phyloP scores from a whole-genome alignment of 805 yeast genomes.

The Ogataea salicorniae region DNA sequence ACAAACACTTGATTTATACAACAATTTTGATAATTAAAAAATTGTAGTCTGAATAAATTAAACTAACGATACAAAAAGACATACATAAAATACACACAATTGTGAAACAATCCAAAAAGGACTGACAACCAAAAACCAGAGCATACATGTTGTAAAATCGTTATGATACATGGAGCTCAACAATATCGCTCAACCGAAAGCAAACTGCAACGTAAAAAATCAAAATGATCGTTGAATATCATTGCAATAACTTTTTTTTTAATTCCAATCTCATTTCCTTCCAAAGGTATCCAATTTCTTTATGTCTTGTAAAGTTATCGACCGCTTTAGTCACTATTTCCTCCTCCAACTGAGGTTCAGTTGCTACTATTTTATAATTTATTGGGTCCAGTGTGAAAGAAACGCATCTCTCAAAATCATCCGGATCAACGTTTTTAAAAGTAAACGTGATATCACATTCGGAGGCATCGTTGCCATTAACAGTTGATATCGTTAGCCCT shows the following conservation, averaged over 20 bases:
- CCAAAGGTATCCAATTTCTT: constrained; percentile 31
- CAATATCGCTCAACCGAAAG: background rate
- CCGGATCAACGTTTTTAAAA: constrained; percentile 43
- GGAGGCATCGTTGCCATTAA: constrained; percentile 22
- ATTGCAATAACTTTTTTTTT: constrained; percentile 6
- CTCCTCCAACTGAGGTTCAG: constrained; percentile 31
- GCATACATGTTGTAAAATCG: background rate
- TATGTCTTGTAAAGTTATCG: constrained; percentile 21
- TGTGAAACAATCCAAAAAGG: background rate
- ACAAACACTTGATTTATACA: too few relatives aligned
- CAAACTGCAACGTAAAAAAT: background rate
- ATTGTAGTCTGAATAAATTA: too few relatives aligned
- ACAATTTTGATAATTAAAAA: too few relatives aligned
- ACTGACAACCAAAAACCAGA: too few relatives aligned
- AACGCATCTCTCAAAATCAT: constrained; percentile 39
- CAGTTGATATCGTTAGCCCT: constrained; percentile 43
- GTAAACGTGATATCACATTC: constrained; percentile 32
- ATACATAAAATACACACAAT: background rate
- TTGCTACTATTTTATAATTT: constrained; percentile 28
- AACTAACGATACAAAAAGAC: too few relatives aligned
- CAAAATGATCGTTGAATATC: background rate
- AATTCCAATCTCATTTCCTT: constrained; percentile 28
- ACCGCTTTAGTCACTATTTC: constrained; percentile 15
- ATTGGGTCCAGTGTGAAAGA: constrained; percentile 39
- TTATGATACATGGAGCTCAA: background rate